phyloP scores from a whole-genome alignment of 306 rosid genomes.

The Castanea sativa region DNA sequence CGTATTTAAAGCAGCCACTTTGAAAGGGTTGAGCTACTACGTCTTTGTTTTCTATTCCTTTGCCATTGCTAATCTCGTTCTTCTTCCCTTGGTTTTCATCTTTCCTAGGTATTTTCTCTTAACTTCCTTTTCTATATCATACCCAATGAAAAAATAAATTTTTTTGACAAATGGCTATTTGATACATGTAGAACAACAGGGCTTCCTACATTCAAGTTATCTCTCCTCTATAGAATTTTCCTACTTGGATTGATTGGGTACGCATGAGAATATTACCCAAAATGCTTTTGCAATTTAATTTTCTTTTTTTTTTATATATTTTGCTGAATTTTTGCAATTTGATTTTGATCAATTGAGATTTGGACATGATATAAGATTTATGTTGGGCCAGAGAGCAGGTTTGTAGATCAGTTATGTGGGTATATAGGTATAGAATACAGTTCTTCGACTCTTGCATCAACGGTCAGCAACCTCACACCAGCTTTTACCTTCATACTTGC shows the following conservation, averaged over 20 bases:
- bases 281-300: not conserved
- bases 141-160: not conserved
- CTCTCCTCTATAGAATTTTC: conserved; percentile 36
- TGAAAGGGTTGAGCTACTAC: conserved; percentile 46
- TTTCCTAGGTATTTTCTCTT: conserved; percentile 34
- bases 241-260: conserved; percentile 54
- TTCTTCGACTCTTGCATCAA: conserved; percentile 48
- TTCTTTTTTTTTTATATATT: too few relatives aligned
- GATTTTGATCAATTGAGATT: not conserved
- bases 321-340: too few relatives aligned
- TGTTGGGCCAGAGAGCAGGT: conserved; percentile 24
- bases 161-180: not conserved
- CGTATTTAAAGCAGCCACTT: conserved; percentile 55
- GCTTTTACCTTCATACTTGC: conserved; percentile 59
- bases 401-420: conserved; percentile 25
- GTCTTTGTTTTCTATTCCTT: conserved; percentile 51
- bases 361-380: not conserved
- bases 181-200: conserved; percentile 28
- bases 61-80: conserved; percentile 38
- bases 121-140: too few relatives aligned
- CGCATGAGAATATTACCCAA: conserved; percentile 18
- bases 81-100: conserved; percentile 46
- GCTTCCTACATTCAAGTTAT: conserved; percentile 39
- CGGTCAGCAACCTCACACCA: conserved; percentile 44
- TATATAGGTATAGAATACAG: conserved; percentile 48